Base-by-base conservation (phyloP, 768 basidiomycete species). In the Serendipita sp. region DNA sequence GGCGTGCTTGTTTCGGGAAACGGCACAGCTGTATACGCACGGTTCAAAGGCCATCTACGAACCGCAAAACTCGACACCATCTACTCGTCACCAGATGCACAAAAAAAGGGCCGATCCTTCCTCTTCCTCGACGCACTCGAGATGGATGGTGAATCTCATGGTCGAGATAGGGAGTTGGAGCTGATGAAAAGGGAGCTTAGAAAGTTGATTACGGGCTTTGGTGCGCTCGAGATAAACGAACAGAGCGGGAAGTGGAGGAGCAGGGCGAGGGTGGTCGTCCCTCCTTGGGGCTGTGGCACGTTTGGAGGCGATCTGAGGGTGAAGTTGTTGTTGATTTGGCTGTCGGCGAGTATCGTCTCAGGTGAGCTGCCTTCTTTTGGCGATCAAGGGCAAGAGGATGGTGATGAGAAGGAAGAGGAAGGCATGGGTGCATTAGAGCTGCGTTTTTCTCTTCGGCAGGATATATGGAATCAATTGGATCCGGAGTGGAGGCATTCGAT, bases 61-160 rank as follows among this genome's bases (percentile, higher is more conserved):
- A 28, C 22, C 30, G 53, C 53, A 3, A 11, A 24, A 58, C 53
- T 58, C 7, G 45, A 48, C 9, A 20, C 22, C 53, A n/a, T 58
- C 53, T 28, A 58, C 53, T n/a, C 53, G 11, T 9, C 5, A 48
- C 17, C 7, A n/a, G 17, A 20, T n/a, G 53, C 22, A 58, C 17
- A n/a, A n/a, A n/a, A n/a, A n/a, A n/a, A n/a, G 26, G 53, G 53
- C 11, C 20, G 53, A n/a, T 3, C 17, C 4, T 58, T 28, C 24
- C 53, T 58, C 9, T 58, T 58, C n/a, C 3, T 58, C 11, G 53
- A 58, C 53, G 53, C 53, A n/a, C 24, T 58, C 17, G 53, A 58
- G 24, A 58, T 58, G 53, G 53, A 58, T 28, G 53, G 31, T 3
- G 53, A 58, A 11, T n/a, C 11, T 24, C 53, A 58, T 33, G 53